Evolutionary conservation across 1,284 basidiomycete species (phyloP), one percentile per base, ranked within the genome.

Genomic region (Xerocomus nothofagi): DNA sequence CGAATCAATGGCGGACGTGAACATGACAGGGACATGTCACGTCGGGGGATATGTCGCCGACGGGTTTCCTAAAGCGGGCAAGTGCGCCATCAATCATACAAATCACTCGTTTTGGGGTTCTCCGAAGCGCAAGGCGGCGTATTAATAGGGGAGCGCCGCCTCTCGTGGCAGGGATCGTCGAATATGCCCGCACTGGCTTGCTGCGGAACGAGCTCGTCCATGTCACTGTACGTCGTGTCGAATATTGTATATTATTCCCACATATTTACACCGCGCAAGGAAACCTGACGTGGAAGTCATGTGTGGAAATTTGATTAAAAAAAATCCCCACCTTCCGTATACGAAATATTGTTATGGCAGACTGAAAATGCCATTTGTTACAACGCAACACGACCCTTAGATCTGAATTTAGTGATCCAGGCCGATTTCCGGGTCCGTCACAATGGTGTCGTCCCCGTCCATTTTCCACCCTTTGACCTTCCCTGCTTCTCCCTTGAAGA

Each of bases 321-420:
- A n/a, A 70, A 66, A 65, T 48, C 68, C 54, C 65, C 56, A 67
- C 63, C 50, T 67, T 70, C 66, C 67, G 55, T 66, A 70, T 69
- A 69, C 62, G 67, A 70, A 66, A 61, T 61, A 70, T 69, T 63
- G 53, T 70, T 67, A 67, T 67, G 65, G 68, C 65, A 70, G 66
- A 68, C 62, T 65, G 64, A 57, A 70, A 70, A 66, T 70, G 68
- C 66, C 64, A 66, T 66, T 62, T 66, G 68, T 69, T 69, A 69
- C 65, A 67, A 64, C 64, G 61, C 66, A 69, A 62, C 66, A 57
- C 67, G 64, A 71, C 69, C 71, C 71, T 72, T 79, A 81, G 79
- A 82, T 82, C 79, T 81, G 73, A 76, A 71, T 77, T 78, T 73
- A 74, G 75, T 78, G 76, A 79, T 81, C 73, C 71, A 76, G 70